Evolutionary conservation across 2,329 filamentous ascomycete species (phyloP).

Genomic region (Penicillium sp.): DNA sequence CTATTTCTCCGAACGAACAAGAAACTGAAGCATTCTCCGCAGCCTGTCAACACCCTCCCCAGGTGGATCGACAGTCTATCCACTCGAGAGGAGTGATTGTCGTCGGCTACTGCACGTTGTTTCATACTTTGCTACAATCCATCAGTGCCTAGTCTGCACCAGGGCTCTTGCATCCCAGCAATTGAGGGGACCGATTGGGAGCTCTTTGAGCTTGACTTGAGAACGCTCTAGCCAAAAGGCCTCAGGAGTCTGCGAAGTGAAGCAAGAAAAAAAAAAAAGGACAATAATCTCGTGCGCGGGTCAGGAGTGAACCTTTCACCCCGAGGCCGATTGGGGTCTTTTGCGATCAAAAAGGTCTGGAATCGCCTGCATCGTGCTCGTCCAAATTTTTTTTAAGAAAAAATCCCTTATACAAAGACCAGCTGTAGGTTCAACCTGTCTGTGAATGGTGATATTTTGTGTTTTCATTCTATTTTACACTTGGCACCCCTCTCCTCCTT

Average conservation of each 20-base stretch:
- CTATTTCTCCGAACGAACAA: no score
- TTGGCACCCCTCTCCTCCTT: conserved; percentile 6
- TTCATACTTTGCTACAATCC: background rate
- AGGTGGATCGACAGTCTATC: no score
- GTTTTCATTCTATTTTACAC: background rate
- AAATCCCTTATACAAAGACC: background rate
- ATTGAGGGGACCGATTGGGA: conserved; percentile 14
- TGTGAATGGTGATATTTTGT: background rate
- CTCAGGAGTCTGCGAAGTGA: conserved; percentile 11
- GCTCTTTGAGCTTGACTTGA: conserved; percentile 4
- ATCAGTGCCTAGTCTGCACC: conserved; percentile 8
- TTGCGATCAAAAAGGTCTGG: conserved; percentile 9
- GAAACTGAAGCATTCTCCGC: no score
- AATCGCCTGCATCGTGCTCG: conserved; percentile 3
- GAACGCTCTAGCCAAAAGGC: conserved; percentile 10
- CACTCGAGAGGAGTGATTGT: no score
- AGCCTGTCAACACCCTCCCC: no score
- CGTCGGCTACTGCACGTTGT: background rate
- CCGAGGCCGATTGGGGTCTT: background rate
- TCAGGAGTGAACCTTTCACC: conserved; percentile 3
- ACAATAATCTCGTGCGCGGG: conserved; percentile 4
- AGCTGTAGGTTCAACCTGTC: conserved; percentile 11
- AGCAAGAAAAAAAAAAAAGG: no score
- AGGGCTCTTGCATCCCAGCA: conserved; percentile 1
- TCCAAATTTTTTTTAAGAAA: background rate